These are phyloP conservation scores for Boletales sp. DNA, from an alignment of 768 basidiomycete genomes.

Conservation along the genomic window DNA sequence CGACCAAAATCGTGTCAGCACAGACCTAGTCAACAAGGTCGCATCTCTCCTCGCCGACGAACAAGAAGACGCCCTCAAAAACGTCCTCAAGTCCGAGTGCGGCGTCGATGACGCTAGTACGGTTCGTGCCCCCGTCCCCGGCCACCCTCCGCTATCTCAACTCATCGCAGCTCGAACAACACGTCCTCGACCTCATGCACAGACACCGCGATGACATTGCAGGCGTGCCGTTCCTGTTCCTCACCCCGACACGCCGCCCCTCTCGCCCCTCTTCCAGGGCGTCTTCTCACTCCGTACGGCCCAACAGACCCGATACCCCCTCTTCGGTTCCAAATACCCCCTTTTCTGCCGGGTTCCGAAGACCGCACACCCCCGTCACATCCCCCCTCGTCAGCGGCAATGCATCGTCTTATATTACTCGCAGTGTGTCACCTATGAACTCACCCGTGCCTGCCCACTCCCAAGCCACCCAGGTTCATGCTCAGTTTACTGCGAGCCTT, in stretches of 20 bases:
- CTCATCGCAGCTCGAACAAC: constrained; percentile 68
- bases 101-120: constrained; percentile 59
- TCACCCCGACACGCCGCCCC: constrained; percentile 76
- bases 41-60: constrained; percentile 73
- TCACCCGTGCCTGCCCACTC: constrained; percentile 64
- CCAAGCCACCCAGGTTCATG: constrained; percentile 50
- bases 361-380: constrained; percentile 75
- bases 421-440: constrained; percentile 53
- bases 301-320: constrained; percentile 75
- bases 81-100: constrained; percentile 65
- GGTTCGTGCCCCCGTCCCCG: constrained; percentile 39
- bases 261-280: constrained; percentile 81
- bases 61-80: constrained; percentile 83
- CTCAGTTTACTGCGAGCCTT: constrained; percentile 74
- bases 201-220: constrained; percentile 84
- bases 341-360: constrained; percentile 66
- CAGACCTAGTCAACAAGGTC: constrained; percentile 65
- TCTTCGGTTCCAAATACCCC: constrained; percentile 74
- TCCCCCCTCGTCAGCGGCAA: constrained; percentile 69
- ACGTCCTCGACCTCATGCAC: constrained; percentile 94
- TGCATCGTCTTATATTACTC: constrained; percentile 52
- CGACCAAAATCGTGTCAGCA: constrained; percentile 51
- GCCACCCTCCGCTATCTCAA: constrained; percentile 16
- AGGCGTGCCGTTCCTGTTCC: constrained; percentile 77
- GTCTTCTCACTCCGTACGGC: constrained; percentile 62